phyloP scores from a whole-genome alignment of 1,139 yeast genomes.

The Debaryomyces fabryi region DNA sequence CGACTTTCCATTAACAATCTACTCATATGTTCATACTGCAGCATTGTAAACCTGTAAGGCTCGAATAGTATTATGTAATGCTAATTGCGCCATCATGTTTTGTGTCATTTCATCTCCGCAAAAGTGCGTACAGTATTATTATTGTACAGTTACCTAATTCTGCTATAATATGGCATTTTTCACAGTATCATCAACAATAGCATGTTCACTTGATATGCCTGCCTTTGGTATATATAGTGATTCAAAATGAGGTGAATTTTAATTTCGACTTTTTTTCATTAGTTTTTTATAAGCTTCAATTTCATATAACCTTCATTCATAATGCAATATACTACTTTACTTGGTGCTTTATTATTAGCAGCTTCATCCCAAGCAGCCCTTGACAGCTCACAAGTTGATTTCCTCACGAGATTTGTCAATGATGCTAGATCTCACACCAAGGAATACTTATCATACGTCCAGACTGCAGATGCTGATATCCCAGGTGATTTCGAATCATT shows the following conservation, averaged over 20 bases:
- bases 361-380: slow-evolving; percentile 5
- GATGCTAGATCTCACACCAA: slow-evolving; percentile 25
- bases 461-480: slow-evolving; percentile 25
- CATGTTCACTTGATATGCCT: background rate
- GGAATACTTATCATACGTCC: slow-evolving; percentile 26
- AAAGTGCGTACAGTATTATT: slow-evolving; percentile 1
- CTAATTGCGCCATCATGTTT: background rate
- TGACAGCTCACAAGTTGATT: slow-evolving; percentile 21
- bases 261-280: background rate
- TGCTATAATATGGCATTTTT: slow-evolving; percentile 3
- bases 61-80: background rate
- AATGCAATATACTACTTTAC: slow-evolving; percentile 12
- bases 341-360: slow-evolving; percentile 8
- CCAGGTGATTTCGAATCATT: slow-evolving; percentile 32
- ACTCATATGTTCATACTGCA: background rate
- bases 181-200: background rate
- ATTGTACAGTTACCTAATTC: slow-evolving; percentile 4
- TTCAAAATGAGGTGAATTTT: background rate
- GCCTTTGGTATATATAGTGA: slow-evolving; percentile 1
- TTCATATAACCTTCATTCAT: slow-evolving; percentile 3
- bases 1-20: background rate
- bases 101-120: slow-evolving; percentile 6
- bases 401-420: slow-evolving; percentile 32
- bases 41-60: background rate
- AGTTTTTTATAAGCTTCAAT: background rate